These are phyloP conservation scores for baker's yeast (Saccharomyces cerevisiae) DNA, from an alignment of 805 yeast species.

Conservation along the genomic window DNA sequence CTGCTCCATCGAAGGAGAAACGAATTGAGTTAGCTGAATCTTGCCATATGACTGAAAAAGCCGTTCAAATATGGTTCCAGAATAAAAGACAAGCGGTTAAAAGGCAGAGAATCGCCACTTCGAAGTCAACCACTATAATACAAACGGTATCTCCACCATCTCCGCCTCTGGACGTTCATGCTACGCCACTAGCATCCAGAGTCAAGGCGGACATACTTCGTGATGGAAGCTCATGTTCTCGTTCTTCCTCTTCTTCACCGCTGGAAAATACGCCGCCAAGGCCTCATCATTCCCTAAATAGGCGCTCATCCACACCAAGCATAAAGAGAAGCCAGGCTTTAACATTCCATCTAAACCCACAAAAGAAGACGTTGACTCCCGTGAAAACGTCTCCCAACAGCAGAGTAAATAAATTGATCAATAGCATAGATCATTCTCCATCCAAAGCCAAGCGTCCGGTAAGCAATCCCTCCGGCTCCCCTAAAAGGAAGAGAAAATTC, in stretches of 20 bases:
- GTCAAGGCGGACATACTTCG: slow-evolving; percentile 2
- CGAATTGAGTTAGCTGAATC: slow-evolving; percentile 70
- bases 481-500: not conserved
- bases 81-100: slow-evolving; percentile 81
- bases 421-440: slow-evolving; percentile 11
- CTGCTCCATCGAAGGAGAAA: slow-evolving; percentile 72
- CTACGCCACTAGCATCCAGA: slow-evolving; percentile 4
- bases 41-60: slow-evolving; percentile 93
- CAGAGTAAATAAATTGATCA: slow-evolving; percentile 28
- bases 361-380: slow-evolving; percentile 25
- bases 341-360: slow-evolving; percentile 27
- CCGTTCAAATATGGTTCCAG: slow-evolving; percentile 98
- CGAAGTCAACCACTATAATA: slow-evolving; percentile 1
- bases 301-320: slow-evolving; percentile 8
- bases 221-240: not conserved
- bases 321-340: slow-evolving; percentile 26
- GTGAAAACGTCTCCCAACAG: slow-evolving; percentile 27
- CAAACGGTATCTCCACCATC: not conserved
- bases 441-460: slow-evolving; percentile 5
- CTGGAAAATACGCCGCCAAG: not conserved
- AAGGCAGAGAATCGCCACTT: slow-evolving; percentile 34
- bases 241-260: not conserved
- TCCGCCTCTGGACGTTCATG: not conserved
- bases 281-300: slow-evolving; percentile 1
- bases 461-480: slow-evolving; percentile 5